Evolutionary conservation across 106 monocot species (phyloP), one percentile per base, ranked within the genome.

Genomic region (Vanilla planifolia): DNA sequence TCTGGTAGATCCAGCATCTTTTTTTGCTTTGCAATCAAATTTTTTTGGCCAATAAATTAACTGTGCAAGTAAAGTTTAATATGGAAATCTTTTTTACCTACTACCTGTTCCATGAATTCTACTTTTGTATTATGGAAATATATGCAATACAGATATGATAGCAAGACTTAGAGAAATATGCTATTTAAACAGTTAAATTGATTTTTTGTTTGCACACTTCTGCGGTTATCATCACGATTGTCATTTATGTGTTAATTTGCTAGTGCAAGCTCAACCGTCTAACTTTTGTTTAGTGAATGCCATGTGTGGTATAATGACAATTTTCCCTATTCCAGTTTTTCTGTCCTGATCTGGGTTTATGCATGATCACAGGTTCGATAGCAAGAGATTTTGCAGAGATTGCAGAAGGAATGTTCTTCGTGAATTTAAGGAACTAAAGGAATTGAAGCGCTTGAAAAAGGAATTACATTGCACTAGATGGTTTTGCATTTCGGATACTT

Each of bases 361-460:
- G 53, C 30, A 16, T 30, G 10, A 48, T 71, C 48, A 53, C 75
- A 86, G 86, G 81, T 86, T 86, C 72, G 86, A 86, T 40, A 81
- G 75, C 71, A 86, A 86, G 78, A 81, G 86, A 42, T 86, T 86
- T 75, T 86, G 86, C 72, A 77, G 81, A 81, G 86, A 86, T 72
- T 86, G 81, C 65, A 57, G 81, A 69, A 81, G 72, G 59, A 86
- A 86, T 62, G 86, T 86, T 5, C 81, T 86, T 36, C 77, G 78
- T 47, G 86, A 86, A 59, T 86, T 86, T 65, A 86, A 81, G 66
- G 86, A 86, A 37, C 71, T 86, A 65, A 86, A 86, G 69, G 86
- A 86, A 77, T 53, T 86, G 57, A 86, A 86, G 78, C 86, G 86
- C 65, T 67, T 78, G 74, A 74, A 75, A 28, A 81, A 46, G 41